Base-by-base conservation (phyloP, 2,329 filamentous ascomycete genomes). In the Fusarium verrucosum region DNA sequence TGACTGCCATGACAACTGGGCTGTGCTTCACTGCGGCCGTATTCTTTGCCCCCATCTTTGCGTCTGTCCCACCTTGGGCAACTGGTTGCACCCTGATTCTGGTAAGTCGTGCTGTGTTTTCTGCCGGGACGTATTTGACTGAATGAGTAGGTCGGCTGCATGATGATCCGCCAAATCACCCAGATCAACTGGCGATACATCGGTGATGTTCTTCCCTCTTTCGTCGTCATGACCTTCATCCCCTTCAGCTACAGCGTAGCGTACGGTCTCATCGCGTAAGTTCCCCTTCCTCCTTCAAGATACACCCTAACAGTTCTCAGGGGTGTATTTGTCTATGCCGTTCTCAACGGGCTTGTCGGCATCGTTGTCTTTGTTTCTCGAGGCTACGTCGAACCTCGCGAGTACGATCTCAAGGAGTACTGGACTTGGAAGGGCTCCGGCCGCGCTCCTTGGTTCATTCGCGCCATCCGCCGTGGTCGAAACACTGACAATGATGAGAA, bases 211-310 rank as follows among this genome's bases (percentile, higher is more conserved):
- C 80, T 92, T 4, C 90, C 90, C 0, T 91, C 90, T 0, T 92
- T 92, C 75, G 81, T 92, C 28, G 91, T 90, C 6, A 86, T 92
- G 68, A 85, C 86, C 3, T 85, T 91, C 51, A 92, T 93, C 79
- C 90, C 90, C 0, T 91, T 92, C 73, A 92, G 87, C 64, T 93
- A 92, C 81, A 91, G 88, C 47, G 90, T 92, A 43, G 89, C 90
- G 9, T 92, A 92, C 64, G 90, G 90, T 17, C 83, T 93, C 25
- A 91, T 92, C 67, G 89, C 85, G 85, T 87, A 74, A 79, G 83
- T 80, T 11, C 17, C 3, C 10, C 2, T 16, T 7, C 3, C n/a
- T 28, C n/a, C 10, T n/a, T 5, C 5, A 5, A 10, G 3, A 3
- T 9, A 5, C n/a, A n/a, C 9, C 17, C 60, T 72, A 55, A 68